Base-by-base conservation (phyloP, 495 filamentous ascomycete species). In the Podospora comata region DNA sequence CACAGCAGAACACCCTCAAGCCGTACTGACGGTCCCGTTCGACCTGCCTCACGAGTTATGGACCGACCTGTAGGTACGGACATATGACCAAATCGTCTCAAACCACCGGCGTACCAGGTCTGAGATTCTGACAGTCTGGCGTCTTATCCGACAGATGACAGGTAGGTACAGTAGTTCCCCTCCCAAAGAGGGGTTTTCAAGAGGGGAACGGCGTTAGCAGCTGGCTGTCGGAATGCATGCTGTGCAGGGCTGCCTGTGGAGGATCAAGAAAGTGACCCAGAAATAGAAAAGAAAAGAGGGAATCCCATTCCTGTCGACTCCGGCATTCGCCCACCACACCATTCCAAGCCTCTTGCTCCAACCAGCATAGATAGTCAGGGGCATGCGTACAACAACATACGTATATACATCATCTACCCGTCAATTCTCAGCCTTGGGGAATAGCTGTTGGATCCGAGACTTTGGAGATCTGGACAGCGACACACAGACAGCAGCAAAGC, bases 221-320 rank as follows among this genome's bases (percentile, higher is more conserved):
- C 28, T 32, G 27, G 48, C 27, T 13, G 30, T 28, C 19, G 13
- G 61, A 20, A 39, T 5, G 59, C 59, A 61, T 30, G 30, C 61
- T 48, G 30, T 6, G 61, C 61, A n/a, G 61, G 61, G 61, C 20
- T 63, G 61, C 61, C 61, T 63, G 18, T 63, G 61, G 61, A 63
- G 61, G 61, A 63, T 63, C 30, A 32, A 34, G 32, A 53, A 58
- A 18, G 5, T 48, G 61, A 23, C 11, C 61, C 61, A 63, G 61
- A 63, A 63, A 63, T 63, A 63, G 61, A 63, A 63, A 63, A 48
- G 48, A 44, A 20, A 39, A 58, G 13, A 26, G 23, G 7, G 4
- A n/a, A 58, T 19, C 55, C 55, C 55, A 58, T 58, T 26, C 55
- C 55, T 58, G 5, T 26, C 18, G 34, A 39, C 6, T 39, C 34